phyloP scores from a whole-genome alignment of 768 basidiomycete species.

The Leccinum incarnatum region DNA sequence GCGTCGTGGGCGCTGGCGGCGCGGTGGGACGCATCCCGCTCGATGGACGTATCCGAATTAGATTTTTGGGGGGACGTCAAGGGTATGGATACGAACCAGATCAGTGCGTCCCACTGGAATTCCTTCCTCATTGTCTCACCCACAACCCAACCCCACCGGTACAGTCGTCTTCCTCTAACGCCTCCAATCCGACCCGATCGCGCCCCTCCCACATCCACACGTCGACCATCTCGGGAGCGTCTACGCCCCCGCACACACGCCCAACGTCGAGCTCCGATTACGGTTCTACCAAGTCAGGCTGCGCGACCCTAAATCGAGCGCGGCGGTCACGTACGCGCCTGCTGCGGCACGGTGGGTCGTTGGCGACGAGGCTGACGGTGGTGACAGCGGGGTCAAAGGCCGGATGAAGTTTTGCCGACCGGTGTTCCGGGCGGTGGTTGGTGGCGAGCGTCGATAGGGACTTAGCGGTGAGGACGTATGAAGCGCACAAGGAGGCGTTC shows the following conservation, averaged over 20 bases:
- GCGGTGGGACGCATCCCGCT: conserved; percentile 68
- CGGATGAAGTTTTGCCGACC: too few species aligned
- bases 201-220: conserved; percentile 58
- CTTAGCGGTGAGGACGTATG: too few species aligned
- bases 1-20: conserved; percentile 70
- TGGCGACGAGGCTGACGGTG: conserved; percentile 16
- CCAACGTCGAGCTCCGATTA: conserved; percentile 75
- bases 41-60: conserved; percentile 43
- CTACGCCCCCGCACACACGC: conserved; percentile 47
- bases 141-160: too few species aligned
- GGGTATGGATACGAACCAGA: conserved; percentile 72
- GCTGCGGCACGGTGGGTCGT: too few species aligned
- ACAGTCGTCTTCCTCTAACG: conserved; percentile 83
- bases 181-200: conserved; percentile 49
- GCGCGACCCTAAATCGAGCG: conserved; percentile 42
- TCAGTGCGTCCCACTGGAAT: conserved; percentile 42
- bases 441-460: too few species aligned
- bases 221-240: conserved; percentile 53
- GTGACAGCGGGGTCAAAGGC: too few species aligned
- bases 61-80: conserved; percentile 63
- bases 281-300: too few species aligned
- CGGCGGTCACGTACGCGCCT: conserved; percentile 3
- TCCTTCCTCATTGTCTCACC: too few species aligned
- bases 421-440: conserved; percentile 34
- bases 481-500: too few species aligned